Percentiles rank a stretch among this genome's conserved stretches.
Conservation (phyloP, 257 asterid genomes). For the Schizonepeta tenuifolia region DNA sequence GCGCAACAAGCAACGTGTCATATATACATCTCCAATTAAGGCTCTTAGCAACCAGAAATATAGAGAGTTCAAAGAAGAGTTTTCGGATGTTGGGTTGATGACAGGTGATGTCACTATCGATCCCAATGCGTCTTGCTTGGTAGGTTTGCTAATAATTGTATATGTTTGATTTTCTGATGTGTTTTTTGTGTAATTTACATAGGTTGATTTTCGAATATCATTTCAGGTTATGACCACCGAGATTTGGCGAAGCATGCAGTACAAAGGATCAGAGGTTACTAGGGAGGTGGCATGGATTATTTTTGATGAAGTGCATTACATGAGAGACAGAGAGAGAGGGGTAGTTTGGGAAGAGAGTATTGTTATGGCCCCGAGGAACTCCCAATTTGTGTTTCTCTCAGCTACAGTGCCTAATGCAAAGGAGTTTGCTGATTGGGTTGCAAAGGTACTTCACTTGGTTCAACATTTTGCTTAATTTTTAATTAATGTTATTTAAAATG, state of each 20-base stretch:
- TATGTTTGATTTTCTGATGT: slow-evolving; percentile 9
- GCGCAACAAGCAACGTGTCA: slow-evolving; percentile 81
- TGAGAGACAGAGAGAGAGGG: slow-evolving; percentile 97
- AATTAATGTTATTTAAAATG: slow-evolving; percentile 14
- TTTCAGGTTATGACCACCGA: slow-evolving; percentile 98
- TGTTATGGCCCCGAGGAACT: slow-evolving; percentile 91
- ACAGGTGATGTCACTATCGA: slow-evolving; percentile 98
- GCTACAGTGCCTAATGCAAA: slow-evolving; percentile 96
- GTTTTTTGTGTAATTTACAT: slow-evolving; percentile 5
- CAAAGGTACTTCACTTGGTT: slow-evolving; percentile 64
- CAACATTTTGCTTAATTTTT: background rate
- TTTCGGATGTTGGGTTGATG: slow-evolving; percentile 98
- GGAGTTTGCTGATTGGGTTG: slow-evolving; percentile 99
- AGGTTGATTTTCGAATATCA: slow-evolving; percentile 26
- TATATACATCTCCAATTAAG: slow-evolving; percentile 93
- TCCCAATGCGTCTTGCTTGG: slow-evolving; percentile 97
- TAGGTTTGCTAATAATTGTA: slow-evolving; percentile 46
- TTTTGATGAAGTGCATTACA: slow-evolving; percentile 98
- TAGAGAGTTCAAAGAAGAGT: slow-evolving; percentile 97
- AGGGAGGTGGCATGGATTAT: slow-evolving; percentile 97
- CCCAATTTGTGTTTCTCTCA: slow-evolving; percentile 88
- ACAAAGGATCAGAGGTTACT: slow-evolving; percentile 89
- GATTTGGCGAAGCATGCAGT: slow-evolving; percentile 99
- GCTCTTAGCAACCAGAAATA: slow-evolving; percentile 97
- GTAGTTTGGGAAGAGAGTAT: slow-evolving; percentile 99